Evolutionary conservation across 2,329 filamentous ascomycete genomes (phyloP).

Genomic region (Talaromyces sp.): DNA sequence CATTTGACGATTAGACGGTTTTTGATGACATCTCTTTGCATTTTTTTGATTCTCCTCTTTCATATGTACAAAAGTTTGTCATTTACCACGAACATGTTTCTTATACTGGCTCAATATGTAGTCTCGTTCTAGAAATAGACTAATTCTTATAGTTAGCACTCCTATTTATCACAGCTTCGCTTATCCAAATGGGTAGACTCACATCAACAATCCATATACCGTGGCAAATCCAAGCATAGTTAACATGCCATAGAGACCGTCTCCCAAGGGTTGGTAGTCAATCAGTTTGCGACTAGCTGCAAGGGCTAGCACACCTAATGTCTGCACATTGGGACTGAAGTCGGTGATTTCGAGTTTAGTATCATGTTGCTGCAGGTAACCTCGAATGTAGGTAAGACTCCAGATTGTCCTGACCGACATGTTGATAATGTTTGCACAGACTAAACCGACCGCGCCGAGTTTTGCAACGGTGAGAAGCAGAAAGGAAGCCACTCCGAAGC

Average conservation of each 20-base stretch:
- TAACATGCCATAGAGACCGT: slow-evolving; percentile 28
- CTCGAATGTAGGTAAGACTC: slow-evolving; percentile 67
- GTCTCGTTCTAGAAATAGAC: slow-evolving; percentile 33
- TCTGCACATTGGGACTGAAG: slow-evolving; percentile 43
- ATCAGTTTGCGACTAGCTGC: slow-evolving; percentile 41
- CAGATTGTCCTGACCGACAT: slow-evolving; percentile 81
- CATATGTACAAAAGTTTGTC: slow-evolving; percentile 2
- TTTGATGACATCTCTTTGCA: slow-evolving; percentile 20
- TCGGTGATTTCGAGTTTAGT: slow-evolving; percentile 38
- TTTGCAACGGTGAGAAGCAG: slow-evolving; percentile 64
- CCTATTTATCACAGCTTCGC: not conserved
- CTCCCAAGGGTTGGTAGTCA: slow-evolving; percentile 18
- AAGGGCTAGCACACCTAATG: slow-evolving; percentile 42
- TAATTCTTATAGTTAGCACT: slow-evolving; percentile 21
- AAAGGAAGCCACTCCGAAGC: slow-evolving; percentile 70
- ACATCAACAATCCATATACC: slow-evolving; percentile 56
- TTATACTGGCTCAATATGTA: slow-evolving; percentile 24
- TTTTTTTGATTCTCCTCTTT: not conserved
- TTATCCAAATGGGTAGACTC: slow-evolving; percentile 37
- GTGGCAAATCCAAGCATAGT: slow-evolving; percentile 49
- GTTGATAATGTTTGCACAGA: slow-evolving; percentile 82
- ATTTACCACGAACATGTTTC: slow-evolving; percentile 1
- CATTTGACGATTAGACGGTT: slow-evolving; percentile 59
- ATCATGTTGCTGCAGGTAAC: slow-evolving; percentile 54
- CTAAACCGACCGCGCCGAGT: slow-evolving; percentile 72